These are phyloP conservation scores for Suhomyces vadensis DNA, from an alignment of 805 yeast species.

Conservation along the genomic window DNA sequence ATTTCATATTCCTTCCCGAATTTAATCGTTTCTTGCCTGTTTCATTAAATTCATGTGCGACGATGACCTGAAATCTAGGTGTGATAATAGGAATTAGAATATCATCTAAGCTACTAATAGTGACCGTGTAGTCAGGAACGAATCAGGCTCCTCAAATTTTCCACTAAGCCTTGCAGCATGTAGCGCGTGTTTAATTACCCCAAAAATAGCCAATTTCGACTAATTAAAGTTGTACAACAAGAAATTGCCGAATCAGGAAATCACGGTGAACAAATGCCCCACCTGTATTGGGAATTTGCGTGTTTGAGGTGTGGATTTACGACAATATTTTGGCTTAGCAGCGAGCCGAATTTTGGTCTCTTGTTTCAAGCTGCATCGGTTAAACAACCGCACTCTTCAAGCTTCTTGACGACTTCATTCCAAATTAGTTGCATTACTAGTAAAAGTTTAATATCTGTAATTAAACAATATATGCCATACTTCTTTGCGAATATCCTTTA, in stretches of 20 bases:
- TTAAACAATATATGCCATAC: constrained; percentile 1
- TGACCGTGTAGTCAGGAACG: not conserved
- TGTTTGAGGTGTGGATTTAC: not conserved
- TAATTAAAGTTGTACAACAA: not conserved
- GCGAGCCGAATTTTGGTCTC: not conserved
- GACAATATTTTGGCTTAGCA: not conserved
- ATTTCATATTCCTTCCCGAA: not conserved
- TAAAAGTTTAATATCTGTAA: not conserved
- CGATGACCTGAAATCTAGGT: not conserved
- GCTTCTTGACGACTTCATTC: not conserved
- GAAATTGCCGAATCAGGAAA: not conserved
- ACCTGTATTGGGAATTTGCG: not conserved
- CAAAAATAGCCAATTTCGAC: not conserved
- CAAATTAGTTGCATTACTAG: not conserved
- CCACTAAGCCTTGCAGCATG: not conserved
- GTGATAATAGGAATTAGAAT: not conserved
- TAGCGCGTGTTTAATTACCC: not conserved
- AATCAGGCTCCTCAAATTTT: not conserved
- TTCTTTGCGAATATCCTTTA: too few relatives aligned
- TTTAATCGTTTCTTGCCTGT: not conserved
- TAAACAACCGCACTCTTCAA: not conserved
- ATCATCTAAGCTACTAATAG: not conserved
- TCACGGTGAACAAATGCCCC: not conserved
- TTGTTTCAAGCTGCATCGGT: not conserved
- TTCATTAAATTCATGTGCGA: too few relatives aligned